Conservation (phyloP, 129 eudicot genomes). For the Escallonia rubra region DNA sequence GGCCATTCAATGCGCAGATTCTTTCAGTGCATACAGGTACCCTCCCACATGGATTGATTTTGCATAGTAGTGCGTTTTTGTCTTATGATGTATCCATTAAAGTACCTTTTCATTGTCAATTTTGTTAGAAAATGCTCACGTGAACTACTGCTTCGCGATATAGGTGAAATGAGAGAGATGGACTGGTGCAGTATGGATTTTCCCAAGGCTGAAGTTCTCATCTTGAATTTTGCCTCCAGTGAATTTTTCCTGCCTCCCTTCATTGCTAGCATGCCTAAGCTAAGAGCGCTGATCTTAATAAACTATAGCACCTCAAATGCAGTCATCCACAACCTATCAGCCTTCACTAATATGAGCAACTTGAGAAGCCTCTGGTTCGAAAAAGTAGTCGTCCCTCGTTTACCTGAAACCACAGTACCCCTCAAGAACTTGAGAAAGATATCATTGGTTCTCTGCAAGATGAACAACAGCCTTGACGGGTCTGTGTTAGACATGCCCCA, state of each 20-base stretch:
- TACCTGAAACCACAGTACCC: conserved; percentile 53
- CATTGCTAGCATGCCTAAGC: conserved; percentile 75
- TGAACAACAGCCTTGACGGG: conserved; percentile 29
- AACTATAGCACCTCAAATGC: conserved; percentile 60
- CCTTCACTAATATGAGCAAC: conserved; percentile 45
- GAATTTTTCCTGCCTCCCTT: conserved; percentile 74
- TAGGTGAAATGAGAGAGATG: conserved; percentile 84
- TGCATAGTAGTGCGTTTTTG: not conserved
- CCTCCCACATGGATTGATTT: not conserved
- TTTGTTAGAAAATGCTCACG: not conserved
- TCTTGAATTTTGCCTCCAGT: conserved; percentile 58
- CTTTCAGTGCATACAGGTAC: conserved; percentile 85
- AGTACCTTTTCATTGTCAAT: too few relatives aligned
- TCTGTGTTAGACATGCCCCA: conserved; percentile 45
- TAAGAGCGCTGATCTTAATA: conserved; percentile 62
- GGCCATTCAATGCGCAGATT: conserved; percentile 70
- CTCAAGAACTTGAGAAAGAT: conserved; percentile 52
- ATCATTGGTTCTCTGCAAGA: conserved; percentile 66
- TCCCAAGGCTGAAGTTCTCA: conserved; percentile 91
- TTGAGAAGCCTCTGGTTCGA: conserved; percentile 85
- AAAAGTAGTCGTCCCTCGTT: conserved; percentile 55
- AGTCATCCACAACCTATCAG: conserved; percentile 46
- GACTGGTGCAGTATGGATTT: conserved; percentile 75
- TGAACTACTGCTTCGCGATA: not conserved
- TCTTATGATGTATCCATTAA: not conserved